Conservation (phyloP, 306 rosid genomes). For the barrel medic (Medicago truncatula) region MtrunA17r5.0-ANR NC_053049.1:8602001-8602500, state of each 20-base stretch:
- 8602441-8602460: no score
- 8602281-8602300: not conserved
- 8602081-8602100: not conserved
- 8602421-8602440: no score
- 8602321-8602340: not conserved
- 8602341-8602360: not conserved
- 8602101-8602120: not conserved
- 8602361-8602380: not conserved
- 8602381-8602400: not conserved
- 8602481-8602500: constrained; percentile 19
- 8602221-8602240: not conserved
- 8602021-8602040: not conserved
- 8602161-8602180: not conserved
- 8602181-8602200: constrained; percentile 8
- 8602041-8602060: not conserved
- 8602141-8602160: not conserved
- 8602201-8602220: not conserved
- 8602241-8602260: not conserved
- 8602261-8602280: not conserved
- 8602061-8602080: not conserved
- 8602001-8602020: not conserved
- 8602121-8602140: not conserved
- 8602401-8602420: not conserved
- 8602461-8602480: no score
- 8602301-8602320: not conserved